Conservation (phyloP, 768 basidiomycete species). For the Lentinula lateritia region DNA sequence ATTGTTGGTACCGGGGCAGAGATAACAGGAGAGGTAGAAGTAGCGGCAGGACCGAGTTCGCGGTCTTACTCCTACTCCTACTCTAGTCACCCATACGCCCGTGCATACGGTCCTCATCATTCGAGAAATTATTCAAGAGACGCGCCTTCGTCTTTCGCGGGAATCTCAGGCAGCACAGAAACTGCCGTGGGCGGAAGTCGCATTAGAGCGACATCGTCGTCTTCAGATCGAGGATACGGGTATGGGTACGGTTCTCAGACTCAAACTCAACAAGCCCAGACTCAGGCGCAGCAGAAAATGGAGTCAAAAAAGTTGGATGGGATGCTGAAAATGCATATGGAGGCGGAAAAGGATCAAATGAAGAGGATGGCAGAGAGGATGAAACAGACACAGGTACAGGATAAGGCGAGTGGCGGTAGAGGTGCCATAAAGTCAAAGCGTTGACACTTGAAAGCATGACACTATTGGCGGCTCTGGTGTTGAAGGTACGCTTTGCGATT, state of each 20-base stretch:
- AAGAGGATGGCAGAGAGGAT: slow-evolving; percentile 55
- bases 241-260: slow-evolving; percentile 5
- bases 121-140: not conserved
- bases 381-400: not conserved
- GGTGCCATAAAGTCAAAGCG: not conserved
- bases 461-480: not conserved
- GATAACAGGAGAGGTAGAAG: not conserved
- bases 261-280: not conserved
- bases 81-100: not conserved
- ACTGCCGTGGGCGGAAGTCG: not conserved
- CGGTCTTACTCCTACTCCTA: not conserved
- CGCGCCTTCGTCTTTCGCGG: not conserved
- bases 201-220: not conserved
- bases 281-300: slow-evolving; percentile 22
- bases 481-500: not conserved
- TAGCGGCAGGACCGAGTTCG: not conserved
- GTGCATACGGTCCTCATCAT: not conserved
- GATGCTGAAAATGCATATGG: slow-evolving; percentile 77
- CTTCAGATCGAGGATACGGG: not conserved
- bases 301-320: slow-evolving; percentile 67
- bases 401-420: not conserved
- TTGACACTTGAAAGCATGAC: not conserved
- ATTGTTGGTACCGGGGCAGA: not conserved
- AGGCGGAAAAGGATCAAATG: slow-evolving; percentile 75
- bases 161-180: not conserved